phyloP scores from a whole-genome alignment of 2,329 filamentous ascomycete genomes.

The Aureobasidium mangrovei region DNA sequence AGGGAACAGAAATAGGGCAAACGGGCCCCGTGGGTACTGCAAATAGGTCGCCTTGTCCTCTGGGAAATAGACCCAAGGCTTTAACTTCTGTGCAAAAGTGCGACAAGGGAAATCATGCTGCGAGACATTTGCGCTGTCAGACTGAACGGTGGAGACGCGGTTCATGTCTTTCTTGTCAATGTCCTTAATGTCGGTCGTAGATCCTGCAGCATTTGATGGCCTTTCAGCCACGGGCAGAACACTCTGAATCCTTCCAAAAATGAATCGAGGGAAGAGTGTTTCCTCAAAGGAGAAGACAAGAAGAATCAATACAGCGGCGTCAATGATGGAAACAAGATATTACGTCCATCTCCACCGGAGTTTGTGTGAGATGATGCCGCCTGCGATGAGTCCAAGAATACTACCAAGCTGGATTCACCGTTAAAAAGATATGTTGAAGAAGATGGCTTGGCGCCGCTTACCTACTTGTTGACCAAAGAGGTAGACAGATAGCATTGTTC shows the following conservation, averaged over 20 bases:
- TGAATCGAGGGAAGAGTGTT: slow-evolving; percentile 29
- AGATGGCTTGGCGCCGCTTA: no score
- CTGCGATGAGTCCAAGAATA: slow-evolving; percentile 31
- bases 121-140: neutral
- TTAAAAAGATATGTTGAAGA: no score
- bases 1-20: slow-evolving; percentile 32
- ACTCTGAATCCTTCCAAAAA: slow-evolving; percentile 19
- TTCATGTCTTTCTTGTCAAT: slow-evolving; percentile 1
- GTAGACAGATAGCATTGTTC: slow-evolving; percentile 30
- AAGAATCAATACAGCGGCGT: slow-evolving; percentile 17
- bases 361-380: slow-evolving; percentile 29
- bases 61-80: slow-evolving; percentile 21
- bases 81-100: slow-evolving; percentile 19
- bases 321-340: slow-evolving; percentile 28
- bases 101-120: slow-evolving; percentile 17
- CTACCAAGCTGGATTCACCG: slow-evolving; percentile 24
- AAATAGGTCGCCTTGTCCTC: slow-evolving; percentile 31
- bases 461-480: slow-evolving; percentile 29
- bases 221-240: neutral
- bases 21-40: slow-evolving; percentile 34
- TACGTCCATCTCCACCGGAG: slow-evolving; percentile 30
- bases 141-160: neutral
- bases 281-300: slow-evolving; percentile 28
- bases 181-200: neutral
- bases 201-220: neutral